Conservation (phyloP, 345 rosid species). For the Linum tenue region DNA sequence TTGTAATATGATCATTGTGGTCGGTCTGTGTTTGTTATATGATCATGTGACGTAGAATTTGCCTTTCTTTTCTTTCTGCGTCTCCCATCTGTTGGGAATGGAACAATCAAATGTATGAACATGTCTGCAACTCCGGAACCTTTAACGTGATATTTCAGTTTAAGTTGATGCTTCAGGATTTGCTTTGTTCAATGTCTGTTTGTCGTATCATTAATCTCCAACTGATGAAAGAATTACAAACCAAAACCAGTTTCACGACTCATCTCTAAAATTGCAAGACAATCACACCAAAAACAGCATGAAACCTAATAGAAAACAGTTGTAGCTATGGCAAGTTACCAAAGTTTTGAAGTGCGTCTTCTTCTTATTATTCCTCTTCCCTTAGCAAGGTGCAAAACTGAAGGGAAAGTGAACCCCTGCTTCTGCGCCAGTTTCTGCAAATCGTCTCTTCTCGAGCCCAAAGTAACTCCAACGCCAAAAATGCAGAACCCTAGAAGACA, state of each 20-base stretch:
- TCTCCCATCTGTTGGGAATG: background rate
- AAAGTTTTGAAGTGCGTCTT: constrained; percentile 4
- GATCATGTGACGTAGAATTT: background rate
- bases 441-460: constrained; percentile 21
- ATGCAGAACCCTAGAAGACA: constrained; percentile 29
- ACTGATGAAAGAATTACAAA: no score
- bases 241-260: no score
- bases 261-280: no score
- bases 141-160: no score
- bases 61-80: background rate
- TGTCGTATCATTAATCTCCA: no score
- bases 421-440: constrained; percentile 21
- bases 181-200: no score
- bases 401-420: constrained; percentile 13
- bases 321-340: no score
- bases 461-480: constrained; percentile 24
- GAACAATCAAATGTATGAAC: background rate
- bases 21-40: background rate
- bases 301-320: no score
- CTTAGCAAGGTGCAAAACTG: constrained; percentile 16
- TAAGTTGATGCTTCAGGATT: no score
- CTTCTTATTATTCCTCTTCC: constrained; percentile 24
- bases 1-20: background rate
- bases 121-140: no score
- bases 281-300: no score